Evolutionary conservation across 306 rosid species (phyloP).

Genomic region (Castanea crenata): DNA sequence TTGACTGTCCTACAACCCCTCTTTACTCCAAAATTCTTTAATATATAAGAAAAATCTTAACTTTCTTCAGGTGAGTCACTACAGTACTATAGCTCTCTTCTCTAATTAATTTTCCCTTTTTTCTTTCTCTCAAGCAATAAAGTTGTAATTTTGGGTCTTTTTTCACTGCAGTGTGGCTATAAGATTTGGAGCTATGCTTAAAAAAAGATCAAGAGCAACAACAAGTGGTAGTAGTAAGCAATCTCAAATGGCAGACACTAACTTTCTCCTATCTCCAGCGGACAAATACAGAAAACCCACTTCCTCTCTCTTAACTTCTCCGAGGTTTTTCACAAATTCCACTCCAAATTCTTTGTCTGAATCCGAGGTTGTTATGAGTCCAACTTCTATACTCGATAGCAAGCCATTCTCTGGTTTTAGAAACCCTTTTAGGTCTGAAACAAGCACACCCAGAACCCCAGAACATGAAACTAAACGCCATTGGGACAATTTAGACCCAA

Average conservation of each 20-base stretch:
- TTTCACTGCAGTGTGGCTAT: conserved; percentile 21
- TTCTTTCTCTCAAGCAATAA: conserved; percentile 1
- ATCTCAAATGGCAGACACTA: conserved; percentile 55
- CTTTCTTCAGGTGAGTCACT: conserved; percentile 27
- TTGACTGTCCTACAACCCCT: conserved; percentile 17
- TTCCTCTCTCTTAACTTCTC: conserved; percentile 56
- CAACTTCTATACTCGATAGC: conserved; percentile 78
- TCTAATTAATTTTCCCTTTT: neutral
- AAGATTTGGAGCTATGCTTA: conserved; percentile 26
- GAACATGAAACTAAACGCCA: conserved; percentile 45
- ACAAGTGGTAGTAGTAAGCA: conserved; percentile 15
- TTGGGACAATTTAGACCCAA: conserved; percentile 55
- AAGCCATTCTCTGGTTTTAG: conserved; percentile 51
- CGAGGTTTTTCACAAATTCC: conserved; percentile 56
- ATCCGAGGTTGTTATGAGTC: conserved; percentile 64
- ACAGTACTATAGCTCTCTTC: neutral
- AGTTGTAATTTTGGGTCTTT: neutral
- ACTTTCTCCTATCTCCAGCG: conserved; percentile 39
- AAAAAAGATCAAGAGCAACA: conserved; percentile 23
- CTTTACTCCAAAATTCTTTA: neutral
- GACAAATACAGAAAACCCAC: conserved; percentile 36
- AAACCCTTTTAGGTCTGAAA: conserved; percentile 59
- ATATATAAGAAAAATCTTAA: conserved; percentile 2
- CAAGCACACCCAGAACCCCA: conserved; percentile 47
- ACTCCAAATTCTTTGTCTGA: conserved; percentile 46